Conservation (phyloP, 2,329 filamentous ascomycete genomes). For the Paraphoma sp. region DNA sequence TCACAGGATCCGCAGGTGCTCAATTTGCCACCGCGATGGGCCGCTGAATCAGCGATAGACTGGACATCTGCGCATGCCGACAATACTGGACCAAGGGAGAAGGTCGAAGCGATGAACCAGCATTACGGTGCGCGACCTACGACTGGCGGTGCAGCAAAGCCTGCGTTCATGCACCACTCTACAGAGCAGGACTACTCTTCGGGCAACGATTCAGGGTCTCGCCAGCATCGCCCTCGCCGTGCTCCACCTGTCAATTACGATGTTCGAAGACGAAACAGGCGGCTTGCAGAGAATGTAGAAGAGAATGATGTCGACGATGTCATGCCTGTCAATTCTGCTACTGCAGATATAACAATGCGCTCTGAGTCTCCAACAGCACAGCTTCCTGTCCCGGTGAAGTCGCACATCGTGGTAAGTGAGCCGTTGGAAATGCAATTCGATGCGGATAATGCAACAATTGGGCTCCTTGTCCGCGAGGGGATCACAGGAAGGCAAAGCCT, state of each 20-base stretch:
- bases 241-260: constrained; percentile 35
- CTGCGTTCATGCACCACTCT: background rate
- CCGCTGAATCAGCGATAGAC: constrained; percentile 30
- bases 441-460: constrained; percentile 27
- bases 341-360: background rate
- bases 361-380: constrained; percentile 22
- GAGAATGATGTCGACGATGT: constrained; percentile 9
- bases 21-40: constrained; percentile 31
- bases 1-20: constrained; percentile 29
- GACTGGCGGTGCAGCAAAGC: background rate
- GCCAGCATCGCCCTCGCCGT: constrained; percentile 27
- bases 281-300: background rate
- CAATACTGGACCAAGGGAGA: constrained; percentile 6
- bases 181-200: constrained; percentile 26
- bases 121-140: background rate
- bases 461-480: constrained; percentile 6
- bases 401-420: constrained; percentile 21
- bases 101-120: background rate
- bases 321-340: background rate
- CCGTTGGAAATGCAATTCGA: constrained; percentile 28
- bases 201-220: constrained; percentile 19
- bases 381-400: constrained; percentile 9
- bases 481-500: constrained; percentile 1
- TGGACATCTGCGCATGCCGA: constrained; percentile 25
- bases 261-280: constrained; percentile 24